Percentiles rank a stretch among this genome's conserved stretches.
phyloP scores from a whole-genome alignment of 2,329 filamentous ascomycete species.

The Pseudocercospora eumusae region DNA sequence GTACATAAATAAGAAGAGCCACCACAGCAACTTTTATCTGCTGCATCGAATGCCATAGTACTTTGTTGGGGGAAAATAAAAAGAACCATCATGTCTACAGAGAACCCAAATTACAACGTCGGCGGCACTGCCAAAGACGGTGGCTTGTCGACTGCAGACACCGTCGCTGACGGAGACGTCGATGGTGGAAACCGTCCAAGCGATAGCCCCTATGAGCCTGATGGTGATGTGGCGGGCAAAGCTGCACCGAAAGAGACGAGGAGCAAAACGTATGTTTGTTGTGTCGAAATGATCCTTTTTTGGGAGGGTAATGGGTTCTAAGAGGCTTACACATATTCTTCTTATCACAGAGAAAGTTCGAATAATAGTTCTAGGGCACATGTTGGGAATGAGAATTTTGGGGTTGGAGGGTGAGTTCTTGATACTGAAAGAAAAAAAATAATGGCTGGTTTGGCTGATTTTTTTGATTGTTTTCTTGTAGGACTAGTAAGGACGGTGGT shows the following conservation, averaged over 20 bases:
- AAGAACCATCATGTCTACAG: slow-evolving; percentile 23
- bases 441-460: no score
- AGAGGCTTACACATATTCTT: no score
- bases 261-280: slow-evolving; percentile 9
- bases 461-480: no score
- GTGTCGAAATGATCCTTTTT: no score
- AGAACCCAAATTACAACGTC: slow-evolving; percentile 24
- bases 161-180: slow-evolving; percentile 25
- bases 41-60: no score
- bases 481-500: slow-evolving; percentile 26
- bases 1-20: neutral
- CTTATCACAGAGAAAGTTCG: no score
- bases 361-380: slow-evolving; percentile 19
- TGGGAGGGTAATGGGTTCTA: no score
- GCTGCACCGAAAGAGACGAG: neutral
- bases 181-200: slow-evolving; percentile 16
- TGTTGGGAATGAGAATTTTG: slow-evolving; percentile 21
- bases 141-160: slow-evolving; percentile 26
- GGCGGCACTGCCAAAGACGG: slow-evolving; percentile 28
- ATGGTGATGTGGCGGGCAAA: neutral
- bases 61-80: no score
- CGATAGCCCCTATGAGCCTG: slow-evolving; percentile 17
- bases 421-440: no score
- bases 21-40: neutral
- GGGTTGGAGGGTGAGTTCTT: slow-evolving; percentile 32